Conservation (phyloP, 352 stramenopile species). For the Phytophthora pinifolia region DNA sequence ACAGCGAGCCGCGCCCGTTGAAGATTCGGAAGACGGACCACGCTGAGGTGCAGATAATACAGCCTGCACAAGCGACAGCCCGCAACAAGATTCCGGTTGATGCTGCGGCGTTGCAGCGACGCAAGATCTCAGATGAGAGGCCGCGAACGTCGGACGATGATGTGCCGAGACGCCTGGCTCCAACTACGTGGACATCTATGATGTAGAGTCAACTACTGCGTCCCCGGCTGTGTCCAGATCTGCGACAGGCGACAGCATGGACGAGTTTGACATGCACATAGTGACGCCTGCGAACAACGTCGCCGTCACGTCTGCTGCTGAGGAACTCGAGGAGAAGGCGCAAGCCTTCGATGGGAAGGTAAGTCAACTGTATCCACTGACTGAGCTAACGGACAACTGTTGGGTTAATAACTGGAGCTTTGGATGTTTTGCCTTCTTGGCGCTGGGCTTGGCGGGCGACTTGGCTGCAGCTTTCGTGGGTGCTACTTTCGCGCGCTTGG, state of each 20-base stretch:
- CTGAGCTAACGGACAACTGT: slow-evolving; percentile 5
- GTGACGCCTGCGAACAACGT: slow-evolving; percentile 3
- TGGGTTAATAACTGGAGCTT: too few relatives aligned
- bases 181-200: too few relatives aligned
- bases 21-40: slow-evolving; percentile 6
- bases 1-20: background rate
- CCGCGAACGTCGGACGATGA: background rate
- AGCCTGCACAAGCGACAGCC: background rate
- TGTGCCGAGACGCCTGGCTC: background rate
- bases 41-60: background rate
- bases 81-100: background rate
- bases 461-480: slow-evolving; percentile 21
- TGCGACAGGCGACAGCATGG: background rate
- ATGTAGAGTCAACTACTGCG: too few relatives aligned
- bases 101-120: background rate
- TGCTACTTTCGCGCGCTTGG: slow-evolving; percentile 27
- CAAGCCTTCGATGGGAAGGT: slow-evolving; percentile 1
- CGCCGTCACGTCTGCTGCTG: slow-evolving; percentile 4
- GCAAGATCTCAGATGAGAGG: background rate
- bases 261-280: background rate
- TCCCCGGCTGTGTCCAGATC: background rate
- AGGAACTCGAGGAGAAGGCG: slow-evolving; percentile 4
- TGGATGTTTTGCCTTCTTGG: too few relatives aligned
- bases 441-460: background rate
- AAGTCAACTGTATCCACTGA: background rate